A percentile compares a stretch with the other conserved stretches of the same genome.
Conservation (phyloP, 768 basidiomycete species). For the Termitomyces sp. region DNA sequence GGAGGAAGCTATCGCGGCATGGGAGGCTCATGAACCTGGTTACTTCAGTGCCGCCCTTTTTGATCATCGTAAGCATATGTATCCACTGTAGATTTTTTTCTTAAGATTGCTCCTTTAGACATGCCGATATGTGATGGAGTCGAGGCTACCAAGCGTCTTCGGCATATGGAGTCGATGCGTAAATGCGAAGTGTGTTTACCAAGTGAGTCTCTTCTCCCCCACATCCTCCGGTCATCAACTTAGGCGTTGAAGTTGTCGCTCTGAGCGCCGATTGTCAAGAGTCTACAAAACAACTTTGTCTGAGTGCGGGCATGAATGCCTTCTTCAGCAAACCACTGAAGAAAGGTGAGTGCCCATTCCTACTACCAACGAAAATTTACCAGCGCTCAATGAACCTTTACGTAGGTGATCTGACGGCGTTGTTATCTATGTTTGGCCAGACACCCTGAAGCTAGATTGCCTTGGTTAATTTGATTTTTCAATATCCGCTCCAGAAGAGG, state of each 20-base stretch:
- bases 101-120: constrained; percentile 32
- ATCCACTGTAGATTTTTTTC: background rate
- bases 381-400: background rate
- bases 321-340: constrained; percentile 72
- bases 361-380: background rate
- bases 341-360: constrained; percentile 33
- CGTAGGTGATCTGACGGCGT: constrained; percentile 45
- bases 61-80: constrained; percentile 54
- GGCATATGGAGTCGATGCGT: constrained; percentile 52
- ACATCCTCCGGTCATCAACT: background rate
- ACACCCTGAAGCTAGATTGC: constrained; percentile 4
- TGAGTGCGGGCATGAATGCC: constrained; percentile 75
- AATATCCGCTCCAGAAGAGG: background rate
- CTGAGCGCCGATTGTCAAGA: constrained; percentile 75
- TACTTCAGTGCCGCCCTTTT: constrained; percentile 68
- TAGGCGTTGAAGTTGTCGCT: constrained; percentile 46
- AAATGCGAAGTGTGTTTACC: constrained; percentile 45
- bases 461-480: background rate
- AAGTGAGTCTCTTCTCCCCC: constrained; percentile 32
- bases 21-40: constrained; percentile 62
- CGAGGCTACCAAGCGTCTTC: constrained; percentile 62
- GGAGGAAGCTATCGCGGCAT: constrained; percentile 62
- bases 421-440: constrained; percentile 50
- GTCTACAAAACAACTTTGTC: constrained; percentile 66
- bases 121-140: constrained; percentile 80